Base-by-base conservation (phyloP, 139 green algal species). In the Spirogloea muscicola region DNA sequence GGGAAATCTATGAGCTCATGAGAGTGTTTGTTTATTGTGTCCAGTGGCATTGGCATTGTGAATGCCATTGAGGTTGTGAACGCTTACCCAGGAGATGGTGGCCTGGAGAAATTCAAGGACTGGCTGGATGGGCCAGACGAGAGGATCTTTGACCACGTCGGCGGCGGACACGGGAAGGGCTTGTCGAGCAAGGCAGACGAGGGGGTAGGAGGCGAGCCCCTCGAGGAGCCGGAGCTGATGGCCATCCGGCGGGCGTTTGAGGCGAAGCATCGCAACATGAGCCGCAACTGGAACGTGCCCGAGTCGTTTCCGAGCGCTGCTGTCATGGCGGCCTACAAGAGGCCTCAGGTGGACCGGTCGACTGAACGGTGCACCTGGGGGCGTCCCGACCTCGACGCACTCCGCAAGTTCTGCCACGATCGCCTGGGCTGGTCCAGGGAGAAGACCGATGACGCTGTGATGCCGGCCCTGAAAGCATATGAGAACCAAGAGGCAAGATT, bases 51-150 rank as follows among this genome's bases (percentile, higher is more conserved):
- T 10, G 90, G 94, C n/a, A 88, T 98, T 34, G 94, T 98, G 29
- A 98, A 98, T 74, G 94, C 94, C 13, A 73, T 96, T 6, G 92
- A 98, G 86, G 84, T 96, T 41, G 82, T 97, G 36, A 80, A 84
- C 2, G 87, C 89, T 3, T 98, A 96, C 64, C 72, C 70, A 0
- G 88, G 85, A 0, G 27, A 58, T 7, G 72, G 69, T 31, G 79
- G 79, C 9, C 39, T 85, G 10, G 38, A 34, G 10, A 64, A 79
- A 36, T 85, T 82, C 34, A 16, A 33, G 0, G 29, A 80, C 2
- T 85, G 79, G 79, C 44, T 76, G 5, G 60, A 72, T 29, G 37
- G 49, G 9, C 61, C 61, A 40, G 49, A 80, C 33, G 43, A 39
- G 21, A 7, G 49, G 1, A 31, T 80, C 33, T 4, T 82, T 4